Evolutionary conservation across 2,329 filamentous ascomycete genomes (phyloP).

Genomic region (Ophiocordyceps unilateralis): DNA sequence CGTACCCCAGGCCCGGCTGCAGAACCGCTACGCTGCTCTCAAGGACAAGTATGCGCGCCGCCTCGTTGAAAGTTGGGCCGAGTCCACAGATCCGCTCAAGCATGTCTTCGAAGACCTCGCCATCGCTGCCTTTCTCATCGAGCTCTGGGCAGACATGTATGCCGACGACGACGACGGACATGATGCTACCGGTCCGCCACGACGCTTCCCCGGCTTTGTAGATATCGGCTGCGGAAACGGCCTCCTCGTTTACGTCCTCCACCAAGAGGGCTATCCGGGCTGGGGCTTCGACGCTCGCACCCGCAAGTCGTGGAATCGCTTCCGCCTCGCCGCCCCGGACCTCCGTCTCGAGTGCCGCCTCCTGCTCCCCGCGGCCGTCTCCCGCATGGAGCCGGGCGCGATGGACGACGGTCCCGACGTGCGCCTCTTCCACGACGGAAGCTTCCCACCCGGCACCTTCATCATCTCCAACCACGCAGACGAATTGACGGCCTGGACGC

Average conservation of each 20-base stretch:
- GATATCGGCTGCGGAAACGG: slow-evolving; percentile 96
- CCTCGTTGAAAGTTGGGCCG: slow-evolving; percentile 64
- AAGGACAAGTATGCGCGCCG: slow-evolving; percentile 61
- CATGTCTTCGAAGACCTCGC: slow-evolving; percentile 90
- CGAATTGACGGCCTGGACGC: slow-evolving; percentile 91
- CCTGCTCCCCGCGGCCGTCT: slow-evolving; percentile 28
- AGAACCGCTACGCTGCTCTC: slow-evolving; percentile 65
- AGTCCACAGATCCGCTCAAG: slow-evolving; percentile 73
- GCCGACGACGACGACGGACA: slow-evolving; percentile 8
- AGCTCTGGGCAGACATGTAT: slow-evolving; percentile 83
- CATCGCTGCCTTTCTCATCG: slow-evolving; percentile 83
- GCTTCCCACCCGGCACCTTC: slow-evolving; percentile 61
- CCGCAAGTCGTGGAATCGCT: slow-evolving; percentile 71
- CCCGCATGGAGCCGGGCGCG: slow-evolving; percentile 5
- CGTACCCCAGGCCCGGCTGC: slow-evolving; percentile 58
- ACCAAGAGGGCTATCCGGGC: slow-evolving; percentile 63
- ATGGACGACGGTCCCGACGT: slow-evolving; percentile 2
- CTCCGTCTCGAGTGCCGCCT: slow-evolving; percentile 26
- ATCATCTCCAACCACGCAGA: slow-evolving; percentile 96
- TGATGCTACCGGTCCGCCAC: no score
- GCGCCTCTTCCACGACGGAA: slow-evolving; percentile 37
- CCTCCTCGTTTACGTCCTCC: slow-evolving; percentile 67
- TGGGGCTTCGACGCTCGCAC: slow-evolving; percentile 85
- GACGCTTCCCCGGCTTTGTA: slow-evolving; percentile 68
- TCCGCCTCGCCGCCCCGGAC: slow-evolving; percentile 24